Conservation (phyloP, 768 basidiomycete species). For the Cantharellus anzutake region DNA sequence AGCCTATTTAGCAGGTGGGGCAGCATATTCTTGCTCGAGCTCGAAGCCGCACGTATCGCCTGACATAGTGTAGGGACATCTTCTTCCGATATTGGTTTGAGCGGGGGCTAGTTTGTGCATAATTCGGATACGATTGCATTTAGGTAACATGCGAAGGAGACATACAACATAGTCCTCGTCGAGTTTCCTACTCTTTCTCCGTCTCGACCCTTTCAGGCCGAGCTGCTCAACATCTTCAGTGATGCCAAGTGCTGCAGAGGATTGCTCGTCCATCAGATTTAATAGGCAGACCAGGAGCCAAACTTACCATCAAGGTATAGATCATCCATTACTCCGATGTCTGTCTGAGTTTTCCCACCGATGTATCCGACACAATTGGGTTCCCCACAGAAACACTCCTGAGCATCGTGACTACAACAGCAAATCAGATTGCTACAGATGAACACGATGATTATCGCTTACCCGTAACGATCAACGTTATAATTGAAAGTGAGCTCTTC, state of each 20-base stretch:
- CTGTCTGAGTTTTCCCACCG: constrained; percentile 97
- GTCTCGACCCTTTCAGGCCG: constrained; percentile 59
- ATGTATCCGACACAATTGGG: constrained; percentile 89
- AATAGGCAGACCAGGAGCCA: background rate
- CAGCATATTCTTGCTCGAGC: background rate
- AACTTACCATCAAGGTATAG: constrained; percentile 72
- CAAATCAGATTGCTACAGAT: background rate
- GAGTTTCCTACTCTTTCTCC: constrained; percentile 79
- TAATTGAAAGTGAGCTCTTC: constrained; percentile 98
- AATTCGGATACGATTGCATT: background rate
- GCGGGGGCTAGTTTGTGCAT: background rate
- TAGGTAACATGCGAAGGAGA: background rate
- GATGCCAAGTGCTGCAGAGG: constrained; percentile 64
- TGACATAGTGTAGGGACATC: background rate
- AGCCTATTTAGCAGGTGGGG: background rate
- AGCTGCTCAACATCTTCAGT: constrained; percentile 60
- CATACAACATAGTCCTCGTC: constrained; percentile 84
- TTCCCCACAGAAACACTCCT: constrained; percentile 89
- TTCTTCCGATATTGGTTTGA: background rate
- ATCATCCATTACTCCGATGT: constrained; percentile 86
- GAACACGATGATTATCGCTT: constrained; percentile 13
- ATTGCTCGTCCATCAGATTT: background rate
- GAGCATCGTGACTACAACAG: constrained; percentile 63
- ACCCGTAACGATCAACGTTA: constrained; percentile 99
- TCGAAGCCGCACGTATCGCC: background rate